phyloP scores from a whole-genome alignment of 768 basidiomycete species.

The Lepiota venenata region DNA sequence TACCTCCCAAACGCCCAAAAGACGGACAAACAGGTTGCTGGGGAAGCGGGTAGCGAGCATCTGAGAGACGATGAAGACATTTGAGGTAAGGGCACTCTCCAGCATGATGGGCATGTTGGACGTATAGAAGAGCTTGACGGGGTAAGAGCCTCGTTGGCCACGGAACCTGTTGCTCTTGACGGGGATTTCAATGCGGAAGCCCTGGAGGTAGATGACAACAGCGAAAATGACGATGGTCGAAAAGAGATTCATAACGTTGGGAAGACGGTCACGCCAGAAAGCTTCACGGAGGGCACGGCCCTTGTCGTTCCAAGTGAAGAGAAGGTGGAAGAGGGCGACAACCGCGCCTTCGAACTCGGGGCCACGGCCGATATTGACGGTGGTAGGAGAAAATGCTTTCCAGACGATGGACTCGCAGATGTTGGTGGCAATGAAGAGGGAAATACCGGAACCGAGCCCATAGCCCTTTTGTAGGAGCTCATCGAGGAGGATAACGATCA shows the following conservation, averaged over 20 bases:
- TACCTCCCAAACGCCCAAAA: slow-evolving; percentile 99
- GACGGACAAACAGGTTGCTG: slow-evolving; percentile 79
- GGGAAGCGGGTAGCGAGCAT: slow-evolving; percentile 95
- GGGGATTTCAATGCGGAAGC: slow-evolving; percentile 98
- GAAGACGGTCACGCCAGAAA: slow-evolving; percentile 95
- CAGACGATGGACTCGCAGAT: slow-evolving; percentile 99
- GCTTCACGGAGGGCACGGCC: slow-evolving; percentile 95
- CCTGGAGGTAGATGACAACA: slow-evolving; percentile 96
- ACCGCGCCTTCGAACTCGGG: slow-evolving; percentile 98
- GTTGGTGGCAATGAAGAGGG: slow-evolving; percentile 99
- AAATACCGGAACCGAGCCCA: slow-evolving; percentile 97
- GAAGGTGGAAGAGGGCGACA: slow-evolving; percentile 93
- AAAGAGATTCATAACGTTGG: slow-evolving; percentile 97
- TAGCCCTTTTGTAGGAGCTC: slow-evolving; percentile 99
- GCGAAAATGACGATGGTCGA: slow-evolving; percentile 92
- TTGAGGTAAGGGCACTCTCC: slow-evolving; percentile 87
- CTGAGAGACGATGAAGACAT: slow-evolving; percentile 95
- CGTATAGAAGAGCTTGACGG: slow-evolving; percentile 98
- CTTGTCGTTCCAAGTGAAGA: slow-evolving; percentile 99
- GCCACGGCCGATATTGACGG: slow-evolving; percentile 96
- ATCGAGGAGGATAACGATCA: slow-evolving; percentile 97
- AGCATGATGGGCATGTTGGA: slow-evolving; percentile 99
- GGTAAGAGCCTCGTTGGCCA: slow-evolving; percentile 94
- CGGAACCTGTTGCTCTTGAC: slow-evolving; percentile 96
- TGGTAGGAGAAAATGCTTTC: slow-evolving; percentile 99